Percentiles rank a stretch among this genome's conserved stretches.
Conservation (phyloP, 2,329 filamentous ascomycete genomes). For the Epichloe typhina region DNA sequence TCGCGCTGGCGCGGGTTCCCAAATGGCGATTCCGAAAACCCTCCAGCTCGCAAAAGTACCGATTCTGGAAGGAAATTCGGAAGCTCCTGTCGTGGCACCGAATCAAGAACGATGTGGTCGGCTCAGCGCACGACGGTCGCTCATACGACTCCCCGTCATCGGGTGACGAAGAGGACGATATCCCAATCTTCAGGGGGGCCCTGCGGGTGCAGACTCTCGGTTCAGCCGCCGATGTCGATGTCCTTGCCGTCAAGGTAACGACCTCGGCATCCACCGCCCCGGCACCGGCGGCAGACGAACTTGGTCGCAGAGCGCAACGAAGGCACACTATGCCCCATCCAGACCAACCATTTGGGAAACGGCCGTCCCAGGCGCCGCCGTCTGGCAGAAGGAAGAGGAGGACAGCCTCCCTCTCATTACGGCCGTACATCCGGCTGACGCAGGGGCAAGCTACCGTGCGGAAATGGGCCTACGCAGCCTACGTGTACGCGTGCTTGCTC, state of each 20-base stretch:
- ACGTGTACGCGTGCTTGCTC: slow-evolving; percentile 58
- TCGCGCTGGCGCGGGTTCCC: slow-evolving; percentile 75
- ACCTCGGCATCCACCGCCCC: not conserved
- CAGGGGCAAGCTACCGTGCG: slow-evolving; percentile 60
- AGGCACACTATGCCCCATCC: slow-evolving; percentile 41
- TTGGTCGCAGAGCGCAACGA: slow-evolving; percentile 18
- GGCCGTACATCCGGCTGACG: slow-evolving; percentile 70
- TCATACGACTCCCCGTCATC: slow-evolving; percentile 19
- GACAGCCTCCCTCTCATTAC: slow-evolving; percentile 48
- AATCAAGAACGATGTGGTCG: slow-evolving; percentile 28
- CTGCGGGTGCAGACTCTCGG: slow-evolving; percentile 20
- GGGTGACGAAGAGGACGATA: slow-evolving; percentile 18
- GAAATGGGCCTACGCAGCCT: slow-evolving; percentile 74
- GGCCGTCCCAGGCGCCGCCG: slow-evolving; percentile 42
- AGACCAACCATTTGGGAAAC: slow-evolving; percentile 21
- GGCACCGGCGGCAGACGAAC: not conserved
- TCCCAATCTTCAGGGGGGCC: slow-evolving; percentile 9
- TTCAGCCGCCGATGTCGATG: slow-evolving; percentile 5
- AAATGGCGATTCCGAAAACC: slow-evolving; percentile 73
- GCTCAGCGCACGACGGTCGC: slow-evolving; percentile 18
- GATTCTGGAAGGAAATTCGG: slow-evolving; percentile 25
- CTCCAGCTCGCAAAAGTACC: slow-evolving; percentile 22
- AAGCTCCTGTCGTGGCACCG: slow-evolving; percentile 32
- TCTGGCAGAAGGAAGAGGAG: slow-evolving; percentile 54
- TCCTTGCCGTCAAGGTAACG: not conserved